Base-by-base conservation (phyloP, 140 eudicot genomes). In the Senecio squalidus region DNA sequence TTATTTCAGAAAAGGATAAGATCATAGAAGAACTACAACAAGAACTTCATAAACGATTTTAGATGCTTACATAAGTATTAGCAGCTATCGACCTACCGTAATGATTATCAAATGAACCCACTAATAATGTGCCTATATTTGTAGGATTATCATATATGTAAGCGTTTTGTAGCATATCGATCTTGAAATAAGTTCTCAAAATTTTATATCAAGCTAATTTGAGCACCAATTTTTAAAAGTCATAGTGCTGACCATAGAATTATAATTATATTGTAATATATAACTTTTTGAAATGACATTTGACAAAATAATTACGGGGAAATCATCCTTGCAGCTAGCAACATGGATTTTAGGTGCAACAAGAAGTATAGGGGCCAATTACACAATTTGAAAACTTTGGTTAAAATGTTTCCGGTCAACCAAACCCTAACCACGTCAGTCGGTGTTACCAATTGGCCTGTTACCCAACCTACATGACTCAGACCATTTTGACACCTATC, bases 1-100 rank as follows among this genome's bases (percentile, higher is more conserved):
- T 44, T 18, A 60, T 82, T 47, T 60, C 48, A 5, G 82, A 82
- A 40, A 72, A 82, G 60, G 72, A 71, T 18, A 30, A 27, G 48
- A 30, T 74, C 13, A 83, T 83, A 14, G 62, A 74, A 33, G 60
- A 58, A 40, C 53, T 83, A 33, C 58, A 70, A 74, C 47, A 74
- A 70, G 66, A 83, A 76, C 72, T 83, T 11, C 70, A 52, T 53
- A 39, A 56, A 27, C 24, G 30, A 23, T 4, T 18, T 44, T 52
- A 52, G 69, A 58, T 28, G 51, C 3, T 3, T 29, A n/a, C 34
- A 9, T 0, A 63, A 17, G 43, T 43, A 13, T 45, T 5, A 9
- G 14, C 2, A 21, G n/a, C n/a, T n/a, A n/a, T n/a, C n/a, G n/a
- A n/a, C n/a, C n/a, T n/a, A n/a, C n/a, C n/a, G 11, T 55, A 34